A percentile compares a stretch with the other conserved stretches of the same genome.
These are phyloP conservation scores for Ascochyta fabae DNA, from an alignment of 2,329 filamentous ascomycete species.

Conservation along the genomic window DNA sequence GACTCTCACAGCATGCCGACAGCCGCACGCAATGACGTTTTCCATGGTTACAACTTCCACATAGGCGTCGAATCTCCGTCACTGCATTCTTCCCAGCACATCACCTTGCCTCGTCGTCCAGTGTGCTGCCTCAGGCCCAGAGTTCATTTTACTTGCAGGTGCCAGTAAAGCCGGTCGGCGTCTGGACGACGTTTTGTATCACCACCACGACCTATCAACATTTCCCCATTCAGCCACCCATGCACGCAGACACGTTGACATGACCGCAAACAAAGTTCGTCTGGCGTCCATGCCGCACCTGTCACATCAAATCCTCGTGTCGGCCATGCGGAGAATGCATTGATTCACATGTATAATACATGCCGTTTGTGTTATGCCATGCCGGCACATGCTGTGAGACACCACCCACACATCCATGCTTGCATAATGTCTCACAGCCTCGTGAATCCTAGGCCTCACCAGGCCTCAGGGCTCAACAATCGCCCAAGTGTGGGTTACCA, in stretches of 20 bases:
- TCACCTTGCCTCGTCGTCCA: background rate
- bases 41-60: background rate
- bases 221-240: constrained; percentile 2
- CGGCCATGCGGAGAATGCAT: background rate
- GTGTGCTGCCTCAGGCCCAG: constrained; percentile 2
- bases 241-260: constrained; percentile 9
- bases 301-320: constrained; percentile 12
- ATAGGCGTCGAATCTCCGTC: constrained; percentile 14
- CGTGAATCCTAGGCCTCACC: constrained; percentile 3
- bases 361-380: constrained; percentile 3
- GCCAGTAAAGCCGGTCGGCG: constrained; percentile 10
- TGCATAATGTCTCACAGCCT: constrained; percentile 9
- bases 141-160: constrained; percentile 13
- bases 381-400: background rate
- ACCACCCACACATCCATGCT: constrained; percentile 12
- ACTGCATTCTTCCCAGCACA: constrained; percentile 3
- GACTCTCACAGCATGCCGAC: background rate
- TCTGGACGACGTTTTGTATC: constrained; percentile 5
- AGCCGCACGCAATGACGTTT: background rate
- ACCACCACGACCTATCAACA: constrained; percentile 11
- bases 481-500: constrained; percentile 6
- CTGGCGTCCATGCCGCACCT: constrained; percentile 12
- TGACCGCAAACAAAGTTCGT: constrained; percentile 1
- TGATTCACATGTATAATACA: constrained; percentile 9
- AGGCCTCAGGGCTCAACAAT: background rate